Evolutionary conservation across 306 rosid species (phyloP).

Genomic region (Alnus rubra): DNA sequence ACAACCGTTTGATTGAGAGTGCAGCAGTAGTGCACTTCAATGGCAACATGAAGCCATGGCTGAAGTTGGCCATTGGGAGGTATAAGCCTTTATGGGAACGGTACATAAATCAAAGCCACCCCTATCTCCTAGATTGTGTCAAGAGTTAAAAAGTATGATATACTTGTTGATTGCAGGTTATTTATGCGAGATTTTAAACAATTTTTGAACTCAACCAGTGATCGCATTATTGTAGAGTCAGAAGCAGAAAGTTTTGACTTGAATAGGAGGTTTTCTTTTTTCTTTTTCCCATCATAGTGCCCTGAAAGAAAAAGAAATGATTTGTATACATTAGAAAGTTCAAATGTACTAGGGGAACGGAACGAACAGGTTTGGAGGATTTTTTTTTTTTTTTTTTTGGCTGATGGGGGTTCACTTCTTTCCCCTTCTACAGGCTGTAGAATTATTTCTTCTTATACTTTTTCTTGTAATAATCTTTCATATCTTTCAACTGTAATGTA

Average conservation of each 20-base stretch:
- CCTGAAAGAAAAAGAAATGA: slow-evolving; percentile 51
- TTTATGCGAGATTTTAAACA: slow-evolving; percentile 41
- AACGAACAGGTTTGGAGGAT: slow-evolving; percentile 42
- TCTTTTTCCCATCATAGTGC: slow-evolving; percentile 39
- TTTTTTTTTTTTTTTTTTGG: slow-evolving; percentile 54
- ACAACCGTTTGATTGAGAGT: slow-evolving; percentile 87
- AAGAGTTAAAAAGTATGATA: slow-evolving; percentile 63
- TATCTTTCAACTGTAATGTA: slow-evolving; percentile 46
- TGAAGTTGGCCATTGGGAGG: slow-evolving; percentile 82
- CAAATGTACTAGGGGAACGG: slow-evolving; percentile 42
- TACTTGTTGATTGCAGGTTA: slow-evolving; percentile 55
- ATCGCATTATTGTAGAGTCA: slow-evolving; percentile 52
- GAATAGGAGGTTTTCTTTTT: slow-evolving; percentile 38
- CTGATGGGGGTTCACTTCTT: slow-evolving; percentile 39
- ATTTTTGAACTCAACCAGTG: slow-evolving; percentile 41
- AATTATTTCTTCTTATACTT: slow-evolving; percentile 49
- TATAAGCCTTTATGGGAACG: slow-evolving; percentile 87
- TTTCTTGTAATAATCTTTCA: slow-evolving; percentile 67
- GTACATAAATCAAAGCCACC: slow-evolving; percentile 83
- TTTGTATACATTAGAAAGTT: slow-evolving; percentile 65
- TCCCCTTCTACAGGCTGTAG: slow-evolving; percentile 55
- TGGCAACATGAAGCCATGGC: slow-evolving; percentile 99
- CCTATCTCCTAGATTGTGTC: slow-evolving; percentile 73
- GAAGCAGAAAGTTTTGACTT: slow-evolving; percentile 81
- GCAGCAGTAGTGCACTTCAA: slow-evolving; percentile 91